Conservation (phyloP, 1,284 basidiomycete genomes). For the Amylostereum areolatum region DNA sequence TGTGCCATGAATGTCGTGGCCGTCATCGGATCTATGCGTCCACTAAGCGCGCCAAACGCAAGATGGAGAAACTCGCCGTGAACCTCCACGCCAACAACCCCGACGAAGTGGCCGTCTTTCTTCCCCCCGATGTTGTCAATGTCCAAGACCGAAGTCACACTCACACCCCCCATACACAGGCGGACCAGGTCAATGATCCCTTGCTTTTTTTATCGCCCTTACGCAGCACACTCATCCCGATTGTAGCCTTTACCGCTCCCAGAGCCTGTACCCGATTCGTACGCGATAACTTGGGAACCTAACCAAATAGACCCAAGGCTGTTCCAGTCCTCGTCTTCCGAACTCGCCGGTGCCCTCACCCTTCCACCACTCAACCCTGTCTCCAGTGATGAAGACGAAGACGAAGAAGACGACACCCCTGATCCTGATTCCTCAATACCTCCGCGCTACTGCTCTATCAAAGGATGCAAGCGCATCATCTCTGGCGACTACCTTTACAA, state of each 20-base stretch:
- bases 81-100: constrained; percentile 17
- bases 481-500: constrained; percentile 40
- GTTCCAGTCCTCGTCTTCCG: constrained; percentile 27
- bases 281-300: constrained; percentile 5
- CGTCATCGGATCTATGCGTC: constrained; percentile 46
- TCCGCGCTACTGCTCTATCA: constrained; percentile 42
- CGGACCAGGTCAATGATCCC: too few species aligned
- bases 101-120: constrained; percentile 21
- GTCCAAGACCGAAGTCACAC: too few species aligned
- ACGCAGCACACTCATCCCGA: too few species aligned
- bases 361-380: constrained; percentile 15
- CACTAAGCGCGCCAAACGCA: constrained; percentile 45
- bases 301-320: constrained; percentile 29
- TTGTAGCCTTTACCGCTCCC: too few species aligned
- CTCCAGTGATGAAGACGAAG: neutral
- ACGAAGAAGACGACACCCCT: constrained; percentile 1
- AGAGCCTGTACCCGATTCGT: too few species aligned
- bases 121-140: constrained; percentile 18
- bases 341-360: constrained; percentile 35
- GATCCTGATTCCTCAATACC: neutral
- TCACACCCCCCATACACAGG: too few species aligned
- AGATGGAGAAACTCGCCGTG: constrained; percentile 43
- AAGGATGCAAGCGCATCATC: constrained; percentile 42
- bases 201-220: too few species aligned
- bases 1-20: constrained; percentile 47